These are phyloP conservation scores for Sclerotinia sclerotiorum DNA, from an alignment of 2,329 filamentous ascomycete genomes.

Conservation along the genomic window DNA sequence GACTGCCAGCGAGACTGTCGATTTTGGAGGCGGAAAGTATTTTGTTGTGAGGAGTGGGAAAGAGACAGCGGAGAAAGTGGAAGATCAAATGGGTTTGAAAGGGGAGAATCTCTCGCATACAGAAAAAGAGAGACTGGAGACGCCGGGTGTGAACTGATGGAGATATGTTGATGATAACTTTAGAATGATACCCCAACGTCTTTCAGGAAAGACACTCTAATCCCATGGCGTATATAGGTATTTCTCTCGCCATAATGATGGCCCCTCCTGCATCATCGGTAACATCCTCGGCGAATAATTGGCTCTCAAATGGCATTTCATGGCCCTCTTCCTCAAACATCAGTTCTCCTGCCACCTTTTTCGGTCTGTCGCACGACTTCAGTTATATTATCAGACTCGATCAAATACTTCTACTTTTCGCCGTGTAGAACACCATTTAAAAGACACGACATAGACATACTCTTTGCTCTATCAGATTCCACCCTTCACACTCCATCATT, in stretches of 20 bases:
- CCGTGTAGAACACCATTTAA: too few relatives aligned
- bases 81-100: background rate
- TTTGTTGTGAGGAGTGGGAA: conserved; percentile 43
- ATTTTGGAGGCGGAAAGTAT: conserved; percentile 38
- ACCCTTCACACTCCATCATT: too few relatives aligned
- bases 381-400: too few relatives aligned
- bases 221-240: too few relatives aligned
- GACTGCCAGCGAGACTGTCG: conserved; percentile 38
- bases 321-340: too few relatives aligned
- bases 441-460: too few relatives aligned
- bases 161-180: background rate
- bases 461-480: too few relatives aligned
- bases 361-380: too few relatives aligned
- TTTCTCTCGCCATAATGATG: background rate
- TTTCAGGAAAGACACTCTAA: background rate
- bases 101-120: background rate
- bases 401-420: too few relatives aligned
- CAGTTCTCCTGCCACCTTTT: too few relatives aligned
- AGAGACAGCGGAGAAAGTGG: background rate
- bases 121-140: background rate
- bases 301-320: too few relatives aligned
- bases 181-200: conserved; percentile 8
- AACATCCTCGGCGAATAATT: background rate
- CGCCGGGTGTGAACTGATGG: background rate
- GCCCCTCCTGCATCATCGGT: background rate